Percentiles rank a stretch among this genome's conserved stretches.
phyloP scores from a whole-genome alignment of 257 asterid species.

The Craterostigma plantagineum region DNA sequence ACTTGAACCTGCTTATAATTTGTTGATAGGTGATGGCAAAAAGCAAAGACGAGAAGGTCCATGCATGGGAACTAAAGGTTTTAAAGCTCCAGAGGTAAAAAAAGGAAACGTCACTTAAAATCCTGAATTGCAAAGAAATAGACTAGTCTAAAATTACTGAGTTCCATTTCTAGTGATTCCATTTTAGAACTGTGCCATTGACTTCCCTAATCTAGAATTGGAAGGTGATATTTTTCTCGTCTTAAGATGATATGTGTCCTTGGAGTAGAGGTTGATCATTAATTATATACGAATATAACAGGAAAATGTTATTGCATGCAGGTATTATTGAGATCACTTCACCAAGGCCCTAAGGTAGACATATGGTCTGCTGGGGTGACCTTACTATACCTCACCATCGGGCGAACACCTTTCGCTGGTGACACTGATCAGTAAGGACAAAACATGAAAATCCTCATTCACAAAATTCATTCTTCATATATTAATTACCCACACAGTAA shows the following conservation, averaged over 20 bases:
- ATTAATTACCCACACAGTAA: not conserved
- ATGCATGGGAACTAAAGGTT: conserved; percentile 89
- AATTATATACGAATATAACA: too few species aligned
- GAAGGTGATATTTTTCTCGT: too few species aligned
- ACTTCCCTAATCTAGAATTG: too few species aligned
- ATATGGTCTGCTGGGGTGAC: conserved; percentile 97
- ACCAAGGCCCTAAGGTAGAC: conserved; percentile 83
- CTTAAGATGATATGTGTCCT: too few species aligned
- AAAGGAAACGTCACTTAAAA: too few species aligned
- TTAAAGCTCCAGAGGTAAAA: conserved; percentile 90
- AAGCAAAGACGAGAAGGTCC: conserved; percentile 68
- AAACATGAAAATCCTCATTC: not conserved
- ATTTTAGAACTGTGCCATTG: too few species aligned
- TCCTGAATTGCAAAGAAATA: too few species aligned
- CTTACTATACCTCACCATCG: conserved; percentile 62
- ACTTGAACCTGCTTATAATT: too few species aligned
- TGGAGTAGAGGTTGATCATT: too few species aligned
- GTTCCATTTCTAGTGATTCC: too few species aligned
- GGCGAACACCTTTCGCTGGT: conserved; percentile 71
- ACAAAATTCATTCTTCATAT: not conserved
- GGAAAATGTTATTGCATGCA: conserved; percentile 17
- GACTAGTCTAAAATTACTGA: too few species aligned
- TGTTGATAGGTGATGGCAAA: conserved; percentile 13
- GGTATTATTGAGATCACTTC: conserved; percentile 74
- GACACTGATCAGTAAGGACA: conserved; percentile 66